A percentile compares a stretch with the other conserved stretches of the same genome.
Conservation (phyloP, 176 grass and related monocot species). For the Stipa capillata region DNA sequence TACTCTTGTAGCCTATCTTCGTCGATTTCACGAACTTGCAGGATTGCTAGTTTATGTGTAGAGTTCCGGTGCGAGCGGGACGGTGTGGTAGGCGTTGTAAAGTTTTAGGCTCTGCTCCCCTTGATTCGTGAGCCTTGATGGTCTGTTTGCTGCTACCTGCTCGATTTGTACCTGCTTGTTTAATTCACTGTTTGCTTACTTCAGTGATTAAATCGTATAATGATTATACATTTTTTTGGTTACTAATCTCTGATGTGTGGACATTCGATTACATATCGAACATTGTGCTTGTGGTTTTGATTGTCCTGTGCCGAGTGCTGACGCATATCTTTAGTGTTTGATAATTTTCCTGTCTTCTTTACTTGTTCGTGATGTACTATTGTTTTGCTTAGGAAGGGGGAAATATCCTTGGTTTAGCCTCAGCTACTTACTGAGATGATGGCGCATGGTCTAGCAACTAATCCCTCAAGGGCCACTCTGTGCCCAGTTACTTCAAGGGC, state of each 20-base stretch:
- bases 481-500: constrained; percentile 20
- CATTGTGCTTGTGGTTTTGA: neutral
- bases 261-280: no score
- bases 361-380: neutral
- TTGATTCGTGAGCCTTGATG: neutral
- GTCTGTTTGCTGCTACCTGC: neutral
- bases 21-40: neutral
- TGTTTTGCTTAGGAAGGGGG: neutral
- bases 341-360: neutral
- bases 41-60: neutral
- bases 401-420: neutral
- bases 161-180: neutral
- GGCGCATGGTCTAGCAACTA: constrained; percentile 36
- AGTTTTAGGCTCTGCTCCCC: neutral
- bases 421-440: constrained; percentile 43
- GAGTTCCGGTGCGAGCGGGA: neutral
- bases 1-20: neutral
- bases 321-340: neutral
- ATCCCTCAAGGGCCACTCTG: constrained; percentile 32
- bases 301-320: neutral
- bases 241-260: no score
- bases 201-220: no score
- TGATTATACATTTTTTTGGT: no score
- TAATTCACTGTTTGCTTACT: no score
- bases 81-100: neutral